Conservation (phyloP, 192 early-diverging fungal species). For the Allomyces arbusculus region DNA sequence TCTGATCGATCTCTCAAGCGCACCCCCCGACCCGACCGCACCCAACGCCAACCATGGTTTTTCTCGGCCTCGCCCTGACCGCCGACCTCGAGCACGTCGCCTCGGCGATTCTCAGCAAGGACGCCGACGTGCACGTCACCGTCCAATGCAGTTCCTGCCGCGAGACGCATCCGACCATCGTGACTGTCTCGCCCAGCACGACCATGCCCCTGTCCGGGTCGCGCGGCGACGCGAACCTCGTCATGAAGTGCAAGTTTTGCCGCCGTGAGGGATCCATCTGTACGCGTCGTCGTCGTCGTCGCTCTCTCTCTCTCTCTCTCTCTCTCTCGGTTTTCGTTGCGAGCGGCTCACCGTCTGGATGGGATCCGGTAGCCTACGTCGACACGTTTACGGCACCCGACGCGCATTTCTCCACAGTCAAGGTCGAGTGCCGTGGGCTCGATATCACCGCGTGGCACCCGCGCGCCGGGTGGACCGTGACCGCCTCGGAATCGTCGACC, state of each 20-base stretch:
- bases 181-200: not conserved
- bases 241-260: constrained; percentile 84
- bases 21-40: no score
- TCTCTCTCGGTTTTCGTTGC: no score
- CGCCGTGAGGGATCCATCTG: constrained; percentile 46
- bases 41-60: not conserved
- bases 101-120: not conserved
- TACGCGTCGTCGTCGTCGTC: constrained; percentile 7
- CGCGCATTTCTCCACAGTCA: not conserved
- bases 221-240: constrained; percentile 62
- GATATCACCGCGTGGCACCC: not conserved
- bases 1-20: no score
- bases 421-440: not conserved
- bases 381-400: no score
- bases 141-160: not conserved
- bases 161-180: not conserved
- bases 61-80: not conserved
- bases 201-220: constrained; percentile 38
- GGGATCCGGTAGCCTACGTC: no score
- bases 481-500: not conserved
- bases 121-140: not conserved
- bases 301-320: not conserved
- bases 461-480: not conserved
- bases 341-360: no score
- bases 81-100: not conserved